Evolutionary conservation across 805 yeast species (phyloP).

Genomic region (Suhomyces sp.): DNA sequence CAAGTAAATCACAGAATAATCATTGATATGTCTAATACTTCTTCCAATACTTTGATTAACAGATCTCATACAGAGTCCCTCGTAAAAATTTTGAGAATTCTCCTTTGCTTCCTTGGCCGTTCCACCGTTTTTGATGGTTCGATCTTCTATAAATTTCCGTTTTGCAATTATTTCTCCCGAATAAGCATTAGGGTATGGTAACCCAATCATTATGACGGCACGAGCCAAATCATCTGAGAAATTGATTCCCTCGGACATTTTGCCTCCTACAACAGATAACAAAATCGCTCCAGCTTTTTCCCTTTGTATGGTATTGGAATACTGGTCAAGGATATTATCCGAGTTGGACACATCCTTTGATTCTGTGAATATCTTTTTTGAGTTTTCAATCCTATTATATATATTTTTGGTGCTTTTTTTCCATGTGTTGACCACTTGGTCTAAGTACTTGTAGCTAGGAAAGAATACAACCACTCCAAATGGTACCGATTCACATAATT

Average conservation of each 20-base stretch:
- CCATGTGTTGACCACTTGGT: slow-evolving; percentile 55
- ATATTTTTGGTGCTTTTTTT: slow-evolving; percentile 24
- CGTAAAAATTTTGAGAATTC: slow-evolving; percentile 60
- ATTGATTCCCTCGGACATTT: slow-evolving; percentile 89
- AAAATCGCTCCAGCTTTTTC: slow-evolving; percentile 57
- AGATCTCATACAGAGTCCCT: slow-evolving; percentile 84
- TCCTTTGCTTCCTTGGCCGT: slow-evolving; percentile 43
- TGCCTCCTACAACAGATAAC: slow-evolving; percentile 89
- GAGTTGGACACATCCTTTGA: slow-evolving; percentile 42
- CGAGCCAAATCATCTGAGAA: slow-evolving; percentile 86
- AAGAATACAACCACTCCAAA: slow-evolving; percentile 78
- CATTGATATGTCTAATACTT: slow-evolving; percentile 79
- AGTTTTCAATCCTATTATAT: slow-evolving; percentile 27
- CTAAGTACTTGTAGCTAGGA: slow-evolving; percentile 77
- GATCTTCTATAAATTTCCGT: slow-evolving; percentile 57
- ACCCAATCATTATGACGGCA: slow-evolving; percentile 79
- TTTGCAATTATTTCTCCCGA: slow-evolving; percentile 81
- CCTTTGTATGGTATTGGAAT: slow-evolving; percentile 39
- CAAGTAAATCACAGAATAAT: slow-evolving; percentile 72
- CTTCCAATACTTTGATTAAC: slow-evolving; percentile 92
- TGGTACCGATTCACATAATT: slow-evolving; percentile 50
- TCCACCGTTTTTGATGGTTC: slow-evolving; percentile 48
- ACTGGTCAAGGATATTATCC: slow-evolving; percentile 48
- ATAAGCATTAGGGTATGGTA: slow-evolving; percentile 83
- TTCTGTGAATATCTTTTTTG: slow-evolving; percentile 58